Base-by-base conservation (phyloP, 2,329 filamentous ascomycete genomes). In the Diplocarpon mali region DNA sequence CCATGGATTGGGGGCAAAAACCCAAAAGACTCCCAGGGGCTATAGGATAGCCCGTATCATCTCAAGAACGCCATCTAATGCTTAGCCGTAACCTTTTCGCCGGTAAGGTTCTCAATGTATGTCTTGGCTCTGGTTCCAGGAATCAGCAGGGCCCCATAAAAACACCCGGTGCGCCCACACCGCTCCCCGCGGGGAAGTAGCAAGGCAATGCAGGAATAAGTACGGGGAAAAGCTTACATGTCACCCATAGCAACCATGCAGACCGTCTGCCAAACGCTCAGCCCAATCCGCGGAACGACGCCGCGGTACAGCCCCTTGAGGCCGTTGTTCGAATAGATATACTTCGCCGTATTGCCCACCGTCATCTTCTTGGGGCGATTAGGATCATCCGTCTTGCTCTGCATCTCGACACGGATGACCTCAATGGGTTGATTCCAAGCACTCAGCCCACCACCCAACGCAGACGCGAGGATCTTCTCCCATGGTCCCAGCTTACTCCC, bases 341-440 rank as follows among this genome's bases (percentile, higher is more conserved):
- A 98, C 59, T 65, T 71, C 66, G 78, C 74, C 45, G 80, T 81
- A 68, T 88, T 95, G 58, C 81, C 85, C 52, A 98, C 92, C 40
- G 88, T 96, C 84, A 98, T 83, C 73, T 98, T 98, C 80, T 95
- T 95, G 58, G 92, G 92, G 42, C 92, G 84, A 74, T 96, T 96
- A 49, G 92, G 89, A 65, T 98, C 92, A 59, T 85, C 86, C 60
- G 83, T 95, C 81, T 95, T 96, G 72, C 86, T 94, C 80, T 98
- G 92, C 87, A 98, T 95, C 78, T 98, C 92, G 51, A 98, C 90
- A 54, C 92, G 87, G 65, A 98, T 95, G 64, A 98, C 92, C 78
- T 98, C 92, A 65, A 98, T 98, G 52, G 92, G 92, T 76, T 98
- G 92, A 71, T 98, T 98, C 92, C 92, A 98, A 54, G 92, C 92